These are phyloP conservation scores for Stylosanthes scabra DNA, from an alignment of 331 rosid species.

Conservation along the genomic window DNA sequence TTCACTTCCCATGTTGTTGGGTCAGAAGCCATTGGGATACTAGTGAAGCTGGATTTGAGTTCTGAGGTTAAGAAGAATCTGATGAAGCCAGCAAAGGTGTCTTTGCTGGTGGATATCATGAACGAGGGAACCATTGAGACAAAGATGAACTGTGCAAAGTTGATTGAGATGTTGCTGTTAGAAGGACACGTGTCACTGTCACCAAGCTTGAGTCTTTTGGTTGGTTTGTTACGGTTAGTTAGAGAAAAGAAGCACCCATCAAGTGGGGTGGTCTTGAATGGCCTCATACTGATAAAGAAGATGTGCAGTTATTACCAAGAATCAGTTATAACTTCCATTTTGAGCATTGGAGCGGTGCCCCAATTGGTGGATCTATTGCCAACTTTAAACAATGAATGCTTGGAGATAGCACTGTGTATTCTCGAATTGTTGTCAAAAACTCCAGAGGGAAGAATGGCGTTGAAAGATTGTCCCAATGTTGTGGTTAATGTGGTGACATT, in stretches of 20 bases:
- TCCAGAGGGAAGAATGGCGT: conserved; percentile 77
- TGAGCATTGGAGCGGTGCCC: conserved; percentile 72
- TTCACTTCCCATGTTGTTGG: conserved; percentile 89
- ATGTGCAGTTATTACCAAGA: conserved; percentile 54
- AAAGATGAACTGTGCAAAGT: conserved; percentile 75
- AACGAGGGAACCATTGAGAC: conserved; percentile 87
- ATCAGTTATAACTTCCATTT: conserved; percentile 54
- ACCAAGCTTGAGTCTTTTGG: conserved; percentile 66
- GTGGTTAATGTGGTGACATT: conserved; percentile 71
- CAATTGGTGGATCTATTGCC: conserved; percentile 75
- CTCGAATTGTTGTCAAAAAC: conserved; percentile 70
- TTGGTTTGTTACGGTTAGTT: conserved; percentile 73
- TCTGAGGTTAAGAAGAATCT: conserved; percentile 58
- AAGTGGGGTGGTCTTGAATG: conserved; percentile 61
- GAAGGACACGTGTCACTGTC: conserved; percentile 45
- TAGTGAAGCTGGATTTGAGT: conserved; percentile 60
- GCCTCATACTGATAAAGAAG: conserved; percentile 58
- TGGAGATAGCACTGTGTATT: conserved; percentile 66
- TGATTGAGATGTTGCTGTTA: conserved; percentile 54
- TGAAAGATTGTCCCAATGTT: conserved; percentile 73
- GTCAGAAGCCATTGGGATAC: conserved; percentile 76
- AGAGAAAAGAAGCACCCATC: conserved; percentile 65
- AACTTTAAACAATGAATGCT: conserved; percentile 61
- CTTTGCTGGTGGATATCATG: conserved; percentile 72
- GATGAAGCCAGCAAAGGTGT: conserved; percentile 66